Evolutionary conservation across 805 yeast genomes (phyloP).

Genomic region (Cyberlindnera maclurae): DNA sequence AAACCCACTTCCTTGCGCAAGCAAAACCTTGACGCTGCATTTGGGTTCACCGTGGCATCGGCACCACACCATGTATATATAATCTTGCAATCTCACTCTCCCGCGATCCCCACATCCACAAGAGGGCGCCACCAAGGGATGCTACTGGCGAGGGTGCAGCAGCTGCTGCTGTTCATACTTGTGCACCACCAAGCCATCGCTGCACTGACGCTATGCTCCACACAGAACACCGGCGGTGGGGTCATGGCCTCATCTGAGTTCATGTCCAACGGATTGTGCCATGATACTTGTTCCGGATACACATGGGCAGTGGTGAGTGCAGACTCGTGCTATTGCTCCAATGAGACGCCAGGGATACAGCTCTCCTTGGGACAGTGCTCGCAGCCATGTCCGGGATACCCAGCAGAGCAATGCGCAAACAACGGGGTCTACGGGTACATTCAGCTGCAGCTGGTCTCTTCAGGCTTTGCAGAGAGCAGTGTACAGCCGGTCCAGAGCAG

Average conservation of each 20-base stretch:
- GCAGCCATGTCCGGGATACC: constrained; percentile 37
- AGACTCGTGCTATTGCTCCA: constrained; percentile 37
- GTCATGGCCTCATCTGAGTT: constrained; percentile 7
- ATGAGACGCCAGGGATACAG: constrained; percentile 32
- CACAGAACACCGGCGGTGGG: constrained; percentile 16
- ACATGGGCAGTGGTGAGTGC: constrained; percentile 43
- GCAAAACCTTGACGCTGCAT: no score
- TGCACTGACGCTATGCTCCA: constrained; percentile 14
- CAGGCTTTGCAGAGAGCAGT: no score
- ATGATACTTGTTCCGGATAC: constrained; percentile 28
- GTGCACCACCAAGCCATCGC: constrained; percentile 1
- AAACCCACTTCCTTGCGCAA: no score
- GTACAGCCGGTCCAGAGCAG: no score
- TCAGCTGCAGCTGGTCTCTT: constrained; percentile 14
- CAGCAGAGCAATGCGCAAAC: constrained; percentile 32
- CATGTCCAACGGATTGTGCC: constrained; percentile 39
- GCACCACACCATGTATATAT: no score
- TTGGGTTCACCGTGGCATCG: no score
- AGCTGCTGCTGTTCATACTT: neutral
- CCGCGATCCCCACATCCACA: no score
- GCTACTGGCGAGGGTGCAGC: no score
- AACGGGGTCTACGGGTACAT: constrained; percentile 37
- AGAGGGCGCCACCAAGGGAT: no score
- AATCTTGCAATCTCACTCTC: no score
- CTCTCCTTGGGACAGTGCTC: constrained; percentile 27